These are phyloP conservation scores for Chlorella sp. DNA, from an alignment of 139 green algal genomes.

Conservation along the genomic window DNA sequence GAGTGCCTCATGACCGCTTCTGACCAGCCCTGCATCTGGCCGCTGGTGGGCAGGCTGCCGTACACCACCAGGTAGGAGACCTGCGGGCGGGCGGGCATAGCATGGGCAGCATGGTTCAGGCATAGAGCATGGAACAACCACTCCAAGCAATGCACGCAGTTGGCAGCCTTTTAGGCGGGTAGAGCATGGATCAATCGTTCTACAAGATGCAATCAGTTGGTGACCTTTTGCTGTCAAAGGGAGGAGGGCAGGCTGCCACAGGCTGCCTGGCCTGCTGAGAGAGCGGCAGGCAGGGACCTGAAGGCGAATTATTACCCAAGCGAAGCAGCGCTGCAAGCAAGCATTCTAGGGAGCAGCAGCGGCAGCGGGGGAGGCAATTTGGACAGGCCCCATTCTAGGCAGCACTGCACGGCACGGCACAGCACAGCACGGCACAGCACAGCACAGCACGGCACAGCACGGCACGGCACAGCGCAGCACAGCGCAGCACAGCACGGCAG, in stretches of 20 bases:
- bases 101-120: too few species aligned
- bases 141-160: neutral
- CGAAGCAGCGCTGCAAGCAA: neutral
- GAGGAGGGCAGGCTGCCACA: too few species aligned
- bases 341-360: neutral
- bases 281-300: neutral
- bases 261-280: too few species aligned
- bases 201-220: too few species aligned
- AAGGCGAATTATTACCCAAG: neutral
- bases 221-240: too few species aligned
- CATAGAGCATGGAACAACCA: too few species aligned
- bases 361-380: neutral
- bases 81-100: constrained; percentile 13
- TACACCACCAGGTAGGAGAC: constrained; percentile 87
- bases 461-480: too few species aligned
- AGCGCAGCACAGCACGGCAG: too few species aligned
- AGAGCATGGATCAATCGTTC: too few species aligned
- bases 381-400: neutral
- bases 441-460: too few species aligned
- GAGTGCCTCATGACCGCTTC: constrained; percentile 89
- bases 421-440: too few species aligned
- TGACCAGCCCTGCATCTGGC: constrained; percentile 69
- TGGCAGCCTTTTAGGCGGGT: neutral
- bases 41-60: constrained; percentile 79
- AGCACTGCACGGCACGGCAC: too few species aligned